phyloP scores from a whole-genome alignment of 2,329 filamentous ascomycete species.

The Arthroderma sp. region DNA sequence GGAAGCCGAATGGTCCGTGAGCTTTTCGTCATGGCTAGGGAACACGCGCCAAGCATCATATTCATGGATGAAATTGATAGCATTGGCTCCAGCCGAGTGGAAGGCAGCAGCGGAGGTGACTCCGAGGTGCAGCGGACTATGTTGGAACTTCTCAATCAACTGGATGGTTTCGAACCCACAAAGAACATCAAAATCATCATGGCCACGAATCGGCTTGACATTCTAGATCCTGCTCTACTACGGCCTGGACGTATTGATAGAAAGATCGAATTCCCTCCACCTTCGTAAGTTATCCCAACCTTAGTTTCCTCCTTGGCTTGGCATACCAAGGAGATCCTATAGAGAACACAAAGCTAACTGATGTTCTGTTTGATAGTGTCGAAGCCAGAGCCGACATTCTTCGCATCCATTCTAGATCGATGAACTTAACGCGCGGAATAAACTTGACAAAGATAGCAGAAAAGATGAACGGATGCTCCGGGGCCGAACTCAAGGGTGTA shows the following conservation, averaged over 20 bases:
- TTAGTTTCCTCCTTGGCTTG: conserved; percentile 1
- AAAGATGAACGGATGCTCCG: conserved; percentile 99
- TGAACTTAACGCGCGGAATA: conserved; percentile 96
- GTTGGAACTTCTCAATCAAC: conserved; percentile 94
- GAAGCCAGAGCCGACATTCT: conserved; percentile 96
- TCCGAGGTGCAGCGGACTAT: conserved; percentile 98
- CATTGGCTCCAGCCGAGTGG: conserved; percentile 92
- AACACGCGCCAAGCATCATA: conserved; percentile 96
- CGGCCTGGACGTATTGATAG: conserved; percentile 95
- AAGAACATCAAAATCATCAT: conserved; percentile 99
- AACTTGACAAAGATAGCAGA: conserved; percentile 97
- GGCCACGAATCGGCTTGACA: conserved; percentile 96
- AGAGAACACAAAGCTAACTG: conserved; percentile 5
- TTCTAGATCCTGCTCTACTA: conserved; percentile 85
- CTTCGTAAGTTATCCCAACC: conserved; percentile 42
- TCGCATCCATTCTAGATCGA: conserved; percentile 91
- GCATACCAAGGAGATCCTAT: neutral
- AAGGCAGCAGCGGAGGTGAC: conserved; percentile 87
- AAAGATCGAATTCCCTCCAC: conserved; percentile 97
- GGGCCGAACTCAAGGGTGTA: conserved; percentile 94
- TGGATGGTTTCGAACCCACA: conserved; percentile 96
- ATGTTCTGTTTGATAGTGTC: conserved; percentile 36
- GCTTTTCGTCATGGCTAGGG: conserved; percentile 96
- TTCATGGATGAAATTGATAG: conserved; percentile 99
- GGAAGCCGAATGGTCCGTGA: conserved; percentile 97